Percentiles rank a stretch among this genome's conserved stretches.
phyloP scores from a whole-genome alignment of 768 basidiomycete genomes.

The Austroboletus festivus region DNA sequence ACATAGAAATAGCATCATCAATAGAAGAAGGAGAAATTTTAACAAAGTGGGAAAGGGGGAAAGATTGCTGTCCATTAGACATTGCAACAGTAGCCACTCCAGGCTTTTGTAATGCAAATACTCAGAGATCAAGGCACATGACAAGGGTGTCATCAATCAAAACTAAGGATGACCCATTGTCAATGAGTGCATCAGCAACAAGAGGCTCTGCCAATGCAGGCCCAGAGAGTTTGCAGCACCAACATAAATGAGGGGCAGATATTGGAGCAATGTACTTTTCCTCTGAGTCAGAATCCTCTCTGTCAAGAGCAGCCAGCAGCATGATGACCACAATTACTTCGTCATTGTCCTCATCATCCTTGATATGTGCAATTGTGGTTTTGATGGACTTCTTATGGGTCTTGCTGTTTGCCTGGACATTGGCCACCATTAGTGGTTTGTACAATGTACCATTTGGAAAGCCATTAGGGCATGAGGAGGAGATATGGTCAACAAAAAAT shows the following conservation, averaged over 20 bases:
- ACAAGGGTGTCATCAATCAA: constrained; percentile 29
- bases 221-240: constrained; percentile 3
- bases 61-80: neutral
- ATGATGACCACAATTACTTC: constrained; percentile 2
- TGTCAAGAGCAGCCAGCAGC: constrained; percentile 1
- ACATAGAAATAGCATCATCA: constrained; percentile 4
- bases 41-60: constrained; percentile 12
- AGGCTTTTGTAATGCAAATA: neutral
- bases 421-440: constrained; percentile 5
- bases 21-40: constrained; percentile 7
- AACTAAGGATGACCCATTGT: constrained; percentile 31
- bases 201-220: no score
- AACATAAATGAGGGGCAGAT: constrained; percentile 5
- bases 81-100: neutral
- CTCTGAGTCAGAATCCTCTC: neutral
- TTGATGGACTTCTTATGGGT: neutral
- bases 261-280: constrained; percentile 5
- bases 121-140: neutral
- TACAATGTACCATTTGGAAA: constrained; percentile 19
- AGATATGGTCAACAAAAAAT: neutral
- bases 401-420: neutral
- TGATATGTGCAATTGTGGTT: neutral
- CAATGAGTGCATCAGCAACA: no score
- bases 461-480: constrained; percentile 19
- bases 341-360: no score